These are phyloP conservation scores for Cytospora chrysosperma DNA, from an alignment of 2,329 filamentous ascomycete genomes.

Conservation along the genomic window DNA sequence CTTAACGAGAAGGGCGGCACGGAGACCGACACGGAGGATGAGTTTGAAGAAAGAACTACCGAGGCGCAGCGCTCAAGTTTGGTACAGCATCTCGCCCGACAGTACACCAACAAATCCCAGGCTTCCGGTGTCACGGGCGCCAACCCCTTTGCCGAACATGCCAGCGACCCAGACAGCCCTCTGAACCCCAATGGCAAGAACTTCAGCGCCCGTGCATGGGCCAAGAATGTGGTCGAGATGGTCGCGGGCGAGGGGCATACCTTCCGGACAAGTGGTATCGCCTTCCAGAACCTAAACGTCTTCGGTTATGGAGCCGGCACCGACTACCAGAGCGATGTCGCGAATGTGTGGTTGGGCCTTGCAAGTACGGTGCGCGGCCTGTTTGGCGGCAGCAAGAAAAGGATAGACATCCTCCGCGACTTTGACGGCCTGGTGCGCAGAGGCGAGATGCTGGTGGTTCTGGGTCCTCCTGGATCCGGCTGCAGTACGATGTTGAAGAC, in stretches of 20 bases:
- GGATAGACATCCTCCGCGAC: slow-evolving; percentile 66
- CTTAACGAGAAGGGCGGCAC: slow-evolving; percentile 21
- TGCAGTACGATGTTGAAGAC: slow-evolving; percentile 87
- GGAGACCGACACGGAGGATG: slow-evolving; percentile 36
- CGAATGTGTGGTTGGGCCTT: slow-evolving; percentile 57
- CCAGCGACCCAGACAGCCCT: slow-evolving; percentile 40
- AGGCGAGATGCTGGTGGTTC: slow-evolving; percentile 74
- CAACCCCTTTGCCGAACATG: slow-evolving; percentile 49
- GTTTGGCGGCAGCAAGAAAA: slow-evolving; percentile 50
- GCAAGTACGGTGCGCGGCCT: slow-evolving; percentile 46
- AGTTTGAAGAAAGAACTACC: slow-evolving; percentile 41
- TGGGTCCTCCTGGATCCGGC: slow-evolving; percentile 70
- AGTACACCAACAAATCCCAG: slow-evolving; percentile 51
- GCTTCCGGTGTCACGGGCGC: slow-evolving; percentile 31
- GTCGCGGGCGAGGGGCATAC: slow-evolving; percentile 50
- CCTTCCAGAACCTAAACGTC: slow-evolving; percentile 67
- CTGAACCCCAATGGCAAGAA: slow-evolving; percentile 48
- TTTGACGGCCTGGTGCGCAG: slow-evolving; percentile 68
- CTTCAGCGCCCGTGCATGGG: slow-evolving; percentile 58
- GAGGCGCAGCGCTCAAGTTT: slow-evolving; percentile 50
- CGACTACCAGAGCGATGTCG: slow-evolving; percentile 69
- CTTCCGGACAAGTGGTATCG: slow-evolving; percentile 62
- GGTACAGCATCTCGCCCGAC: slow-evolving; percentile 56
- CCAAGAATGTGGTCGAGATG: slow-evolving; percentile 56
- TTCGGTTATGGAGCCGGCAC: slow-evolving; percentile 66